Percentiles rank a stretch among this genome's conserved stretches.
Conservation (phyloP, 352 stramenopile genomes). For the Globisporangium abappressorium region DNA sequence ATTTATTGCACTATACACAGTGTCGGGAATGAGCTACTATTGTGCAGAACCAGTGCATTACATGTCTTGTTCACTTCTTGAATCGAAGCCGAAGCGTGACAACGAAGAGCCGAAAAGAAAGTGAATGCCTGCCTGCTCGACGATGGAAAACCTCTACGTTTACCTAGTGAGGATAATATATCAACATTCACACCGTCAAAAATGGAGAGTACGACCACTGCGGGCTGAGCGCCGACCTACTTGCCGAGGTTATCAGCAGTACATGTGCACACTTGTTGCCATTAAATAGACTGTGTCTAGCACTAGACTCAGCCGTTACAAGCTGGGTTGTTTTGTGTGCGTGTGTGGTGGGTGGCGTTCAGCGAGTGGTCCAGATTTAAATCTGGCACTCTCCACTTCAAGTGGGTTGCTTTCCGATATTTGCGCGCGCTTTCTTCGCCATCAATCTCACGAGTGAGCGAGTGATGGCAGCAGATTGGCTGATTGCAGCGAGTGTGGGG, state of each 20-base stretch:
- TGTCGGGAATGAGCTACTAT: not conserved
- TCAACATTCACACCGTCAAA: too few species aligned
- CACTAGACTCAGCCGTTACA: not conserved
- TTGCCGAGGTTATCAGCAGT: too few species aligned
- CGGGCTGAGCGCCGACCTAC: too few species aligned
- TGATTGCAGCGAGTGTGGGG: too few species aligned
- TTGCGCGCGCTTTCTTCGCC: slow-evolving; percentile 12
- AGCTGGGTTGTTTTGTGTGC: not conserved
- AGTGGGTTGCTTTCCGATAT: not conserved
- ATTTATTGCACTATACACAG: not conserved
- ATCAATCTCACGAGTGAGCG: not conserved
- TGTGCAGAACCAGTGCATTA: not conserved
- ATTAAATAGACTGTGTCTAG: not conserved
- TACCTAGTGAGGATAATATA: too few species aligned
- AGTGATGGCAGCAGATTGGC: not conserved
- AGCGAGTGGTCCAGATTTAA: slow-evolving; percentile 14
- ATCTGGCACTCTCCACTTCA: slow-evolving; percentile 12
- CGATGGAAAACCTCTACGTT: too few species aligned
- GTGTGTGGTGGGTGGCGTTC: not conserved
- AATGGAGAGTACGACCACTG: too few species aligned
- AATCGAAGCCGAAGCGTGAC: too few species aligned
- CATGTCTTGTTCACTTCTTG: too few species aligned
- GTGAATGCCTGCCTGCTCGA: too few species aligned
- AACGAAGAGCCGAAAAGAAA: too few species aligned
- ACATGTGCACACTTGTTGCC: too few species aligned